Conservation (phyloP, 2,329 filamentous ascomycete genomes). For the Eutypa lata region DNA sequence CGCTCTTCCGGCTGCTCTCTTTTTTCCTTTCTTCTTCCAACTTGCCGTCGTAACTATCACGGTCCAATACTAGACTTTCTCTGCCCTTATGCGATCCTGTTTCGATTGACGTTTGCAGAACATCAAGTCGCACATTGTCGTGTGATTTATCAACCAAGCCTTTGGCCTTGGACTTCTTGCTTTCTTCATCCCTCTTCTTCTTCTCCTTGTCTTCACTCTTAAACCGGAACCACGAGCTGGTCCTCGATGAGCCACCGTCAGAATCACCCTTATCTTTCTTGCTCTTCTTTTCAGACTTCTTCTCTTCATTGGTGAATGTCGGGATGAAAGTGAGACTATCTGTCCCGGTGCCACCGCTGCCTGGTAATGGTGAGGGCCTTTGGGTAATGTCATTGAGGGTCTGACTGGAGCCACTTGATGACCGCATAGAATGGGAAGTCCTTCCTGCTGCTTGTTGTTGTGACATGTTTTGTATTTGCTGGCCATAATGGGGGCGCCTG, state of each 20-base stretch:
- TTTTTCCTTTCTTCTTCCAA: constrained; percentile 81
- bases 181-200: constrained; percentile 53
- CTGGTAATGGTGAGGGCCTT: constrained; percentile 66
- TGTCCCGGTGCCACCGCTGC: constrained; percentile 64
- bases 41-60: constrained; percentile 68
- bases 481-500: constrained; percentile 35
- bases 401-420: constrained; percentile 37
- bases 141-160: constrained; percentile 60
- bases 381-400: constrained; percentile 64
- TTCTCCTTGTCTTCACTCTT: constrained; percentile 75
- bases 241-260: constrained; percentile 53
- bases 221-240: constrained; percentile 87
- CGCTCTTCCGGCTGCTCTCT: constrained; percentile 69
- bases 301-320: constrained; percentile 66
- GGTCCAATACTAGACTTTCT: constrained; percentile 81
- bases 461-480: constrained; percentile 22
- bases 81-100: constrained; percentile 61
- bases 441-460: constrained; percentile 19
- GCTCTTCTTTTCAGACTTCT: constrained; percentile 69
- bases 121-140: constrained; percentile 80
- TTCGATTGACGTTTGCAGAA: constrained; percentile 86
- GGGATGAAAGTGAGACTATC: constrained; percentile 80
- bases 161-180: constrained; percentile 65
- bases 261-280: constrained; percentile 68
- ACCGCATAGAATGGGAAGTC: constrained; percentile 18